These are phyloP conservation scores for Vitellaria paradoxa DNA, from an alignment of 179 eudicot species.

Conservation along the genomic window DNA sequence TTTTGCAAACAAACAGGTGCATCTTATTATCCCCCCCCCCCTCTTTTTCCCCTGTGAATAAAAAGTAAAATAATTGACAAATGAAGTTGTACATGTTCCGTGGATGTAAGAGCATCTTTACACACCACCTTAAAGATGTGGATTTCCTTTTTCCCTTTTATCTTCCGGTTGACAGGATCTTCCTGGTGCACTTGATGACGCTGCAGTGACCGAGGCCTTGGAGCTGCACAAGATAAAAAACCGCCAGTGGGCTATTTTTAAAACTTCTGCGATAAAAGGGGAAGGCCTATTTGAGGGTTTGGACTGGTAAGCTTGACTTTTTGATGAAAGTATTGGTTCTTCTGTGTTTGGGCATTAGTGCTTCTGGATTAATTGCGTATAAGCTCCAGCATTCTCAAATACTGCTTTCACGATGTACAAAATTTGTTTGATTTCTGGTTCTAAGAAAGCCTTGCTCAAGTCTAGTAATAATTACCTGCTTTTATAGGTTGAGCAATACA, in stretches of 20 bases:
- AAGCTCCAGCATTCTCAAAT: background rate
- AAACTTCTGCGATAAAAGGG: constrained; percentile 96
- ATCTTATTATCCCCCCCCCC: constrained; percentile 10
- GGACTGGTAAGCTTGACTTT: constrained; percentile 65
- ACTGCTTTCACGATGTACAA: too few species aligned
- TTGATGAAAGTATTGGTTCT: background rate
- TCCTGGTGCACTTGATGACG: constrained; percentile 98
- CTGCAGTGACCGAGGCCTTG: constrained; percentile 86
- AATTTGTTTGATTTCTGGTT: background rate
- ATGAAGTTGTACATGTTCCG: background rate
- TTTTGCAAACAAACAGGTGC: constrained; percentile 96
- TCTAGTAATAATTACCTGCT: background rate
- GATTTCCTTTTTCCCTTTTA: background rate
- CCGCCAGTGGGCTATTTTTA: constrained; percentile 95
- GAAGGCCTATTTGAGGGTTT: constrained; percentile 98
- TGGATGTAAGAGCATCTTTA: background rate
- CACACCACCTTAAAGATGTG: background rate
- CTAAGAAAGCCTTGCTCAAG: background rate
- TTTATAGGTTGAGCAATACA: constrained; percentile 83
- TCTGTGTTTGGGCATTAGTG: too few species aligned
- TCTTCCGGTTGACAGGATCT: constrained; percentile 60
- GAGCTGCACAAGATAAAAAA: constrained; percentile 97
- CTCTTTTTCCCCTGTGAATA: background rate
- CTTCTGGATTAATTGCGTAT: background rate
- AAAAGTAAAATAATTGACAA: background rate